These are phyloP conservation scores for Brassica cretica DNA, from an alignment of 345 rosid species.

Conservation along the genomic window DNA sequence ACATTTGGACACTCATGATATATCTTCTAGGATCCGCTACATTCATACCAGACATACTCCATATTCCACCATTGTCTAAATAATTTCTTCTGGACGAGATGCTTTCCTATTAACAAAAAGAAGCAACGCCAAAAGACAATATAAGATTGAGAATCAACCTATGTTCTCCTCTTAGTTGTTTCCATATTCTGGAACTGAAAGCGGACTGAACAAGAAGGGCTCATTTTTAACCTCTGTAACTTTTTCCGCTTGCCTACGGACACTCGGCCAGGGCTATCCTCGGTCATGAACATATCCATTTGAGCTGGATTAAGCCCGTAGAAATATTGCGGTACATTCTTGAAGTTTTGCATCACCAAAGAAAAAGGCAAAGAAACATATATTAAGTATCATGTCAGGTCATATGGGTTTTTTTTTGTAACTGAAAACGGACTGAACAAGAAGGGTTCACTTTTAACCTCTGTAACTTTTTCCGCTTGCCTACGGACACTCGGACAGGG, in stretches of 20 bases:
- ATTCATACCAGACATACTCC: constrained; percentile 50
- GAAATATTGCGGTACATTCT: constrained; percentile 36
- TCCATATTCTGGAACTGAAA: neutral
- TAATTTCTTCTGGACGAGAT: constrained; percentile 68
- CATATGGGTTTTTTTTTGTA: neutral
- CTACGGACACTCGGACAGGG: constrained; percentile 44
- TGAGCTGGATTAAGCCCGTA: constrained; percentile 86
- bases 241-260: constrained; percentile 59
- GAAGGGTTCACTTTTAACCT: constrained; percentile 46
- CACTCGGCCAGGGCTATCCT: constrained; percentile 54
- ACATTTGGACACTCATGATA: constrained; percentile 76
- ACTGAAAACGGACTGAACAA: neutral
- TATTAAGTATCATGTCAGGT: no score
- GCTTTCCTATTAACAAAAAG: constrained; percentile 55
- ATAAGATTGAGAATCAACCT: neutral
- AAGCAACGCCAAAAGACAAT: neutral
- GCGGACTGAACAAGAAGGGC: constrained; percentile 3
- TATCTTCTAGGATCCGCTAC: constrained; percentile 53
- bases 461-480: constrained; percentile 67
- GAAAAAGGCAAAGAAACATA: no score
- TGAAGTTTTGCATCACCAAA: no score
- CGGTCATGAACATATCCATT: constrained; percentile 91
- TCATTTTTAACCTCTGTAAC: constrained; percentile 60
- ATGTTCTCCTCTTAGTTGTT: neutral
- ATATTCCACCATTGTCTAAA: constrained; percentile 66